phyloP scores from a whole-genome alignment of 345 rosid species.

The Excoecaria agallocha region DNA sequence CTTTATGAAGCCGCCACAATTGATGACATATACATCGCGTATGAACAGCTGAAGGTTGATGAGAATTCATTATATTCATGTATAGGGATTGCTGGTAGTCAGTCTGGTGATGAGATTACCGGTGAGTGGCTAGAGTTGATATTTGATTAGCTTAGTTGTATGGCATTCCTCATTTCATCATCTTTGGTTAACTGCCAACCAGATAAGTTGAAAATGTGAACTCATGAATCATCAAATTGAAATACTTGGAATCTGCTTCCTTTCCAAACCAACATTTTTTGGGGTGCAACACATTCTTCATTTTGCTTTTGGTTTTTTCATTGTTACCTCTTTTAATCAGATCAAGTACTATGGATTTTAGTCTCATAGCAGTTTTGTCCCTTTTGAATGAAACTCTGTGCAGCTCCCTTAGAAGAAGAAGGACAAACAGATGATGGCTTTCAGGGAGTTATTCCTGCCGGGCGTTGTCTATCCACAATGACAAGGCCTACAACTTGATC shows the following conservation, averaged over 20 bases:
- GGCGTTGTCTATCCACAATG: constrained; percentile 88
- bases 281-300: neutral
- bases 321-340: neutral
- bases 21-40: constrained; percentile 85
- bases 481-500: constrained; percentile 82
- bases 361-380: neutral
- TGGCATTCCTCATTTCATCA: neutral
- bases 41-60: constrained; percentile 77
- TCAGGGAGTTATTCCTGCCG: constrained; percentile 63
- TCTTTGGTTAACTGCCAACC: neutral
- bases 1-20: constrained; percentile 83
- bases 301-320: neutral
- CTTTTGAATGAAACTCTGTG: constrained; percentile 14
- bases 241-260: neutral
- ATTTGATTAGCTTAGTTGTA: too few species aligned
- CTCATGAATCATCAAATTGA: neutral
- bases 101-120: constrained; percentile 61
- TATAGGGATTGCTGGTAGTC: constrained; percentile 88
- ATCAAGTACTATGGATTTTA: neutral
- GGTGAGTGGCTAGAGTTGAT: constrained; percentile 20
- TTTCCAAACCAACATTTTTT: neutral
- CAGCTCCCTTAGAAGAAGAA: constrained; percentile 57
- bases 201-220: neutral
- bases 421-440: constrained; percentile 57
- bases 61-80: constrained; percentile 87